These are phyloP conservation scores for Emergomyces orientalis DNA, from an alignment of 2,329 filamentous ascomycete genomes.

Conservation along the genomic window DNA sequence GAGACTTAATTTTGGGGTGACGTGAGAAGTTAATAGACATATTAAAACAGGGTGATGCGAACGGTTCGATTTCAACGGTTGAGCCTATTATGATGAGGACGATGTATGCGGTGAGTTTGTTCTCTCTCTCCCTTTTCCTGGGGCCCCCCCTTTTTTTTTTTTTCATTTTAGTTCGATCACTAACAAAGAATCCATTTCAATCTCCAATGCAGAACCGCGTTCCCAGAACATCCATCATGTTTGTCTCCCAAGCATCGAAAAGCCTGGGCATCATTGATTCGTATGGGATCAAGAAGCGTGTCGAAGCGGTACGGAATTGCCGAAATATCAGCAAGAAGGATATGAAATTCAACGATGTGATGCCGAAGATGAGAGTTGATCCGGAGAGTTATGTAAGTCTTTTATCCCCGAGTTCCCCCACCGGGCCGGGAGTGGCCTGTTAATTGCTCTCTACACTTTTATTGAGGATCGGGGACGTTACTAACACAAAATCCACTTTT, in stretches of 20 bases:
- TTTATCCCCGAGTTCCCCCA: neutral
- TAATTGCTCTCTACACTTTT: neutral
- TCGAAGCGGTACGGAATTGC: slow-evolving; percentile 72
- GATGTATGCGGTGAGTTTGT: slow-evolving; percentile 59
- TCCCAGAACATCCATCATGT: slow-evolving; percentile 65
- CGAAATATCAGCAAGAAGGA: slow-evolving; percentile 68
- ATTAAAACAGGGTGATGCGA: slow-evolving; percentile 58
- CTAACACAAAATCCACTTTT: neutral
- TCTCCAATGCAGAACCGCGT: slow-evolving; percentile 44
- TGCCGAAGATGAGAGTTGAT: slow-evolving; percentile 83
- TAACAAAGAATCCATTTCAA: neutral
- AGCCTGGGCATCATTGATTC: slow-evolving; percentile 55
- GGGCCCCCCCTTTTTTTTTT: neutral
- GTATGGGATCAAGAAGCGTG: slow-evolving; percentile 68
- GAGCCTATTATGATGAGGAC: slow-evolving; percentile 75
- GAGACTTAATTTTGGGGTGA: neutral
- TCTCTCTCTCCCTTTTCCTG: neutral
- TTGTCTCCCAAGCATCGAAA: slow-evolving; percentile 68
- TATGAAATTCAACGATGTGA: slow-evolving; percentile 80
- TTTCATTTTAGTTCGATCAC: neutral
- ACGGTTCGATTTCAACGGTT: slow-evolving; percentile 77
- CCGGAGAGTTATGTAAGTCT: slow-evolving; percentile 65
- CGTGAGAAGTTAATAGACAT: neutral
- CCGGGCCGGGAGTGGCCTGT: neutral
- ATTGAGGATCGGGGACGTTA: neutral